Percentiles rank a stretch among this genome's conserved stretches.
Evolutionary conservation across 805 yeast species (phyloP).

Genomic region (Ogataea angusta): DNA sequence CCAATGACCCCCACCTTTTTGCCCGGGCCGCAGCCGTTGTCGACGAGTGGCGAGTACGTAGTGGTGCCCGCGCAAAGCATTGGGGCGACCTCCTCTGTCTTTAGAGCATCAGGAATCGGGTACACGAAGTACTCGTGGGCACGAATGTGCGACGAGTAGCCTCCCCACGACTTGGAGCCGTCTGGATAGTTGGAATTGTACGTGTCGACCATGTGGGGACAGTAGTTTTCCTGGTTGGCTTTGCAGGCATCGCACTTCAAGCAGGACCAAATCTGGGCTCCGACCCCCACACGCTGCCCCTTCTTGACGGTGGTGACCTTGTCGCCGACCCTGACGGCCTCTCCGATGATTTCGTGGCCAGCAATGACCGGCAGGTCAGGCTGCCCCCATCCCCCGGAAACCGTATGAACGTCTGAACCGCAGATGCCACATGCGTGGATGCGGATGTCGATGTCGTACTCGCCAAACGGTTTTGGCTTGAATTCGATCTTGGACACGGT

Average conservation of each 20-base stretch:
- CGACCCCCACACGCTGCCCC: constrained; percentile 78
- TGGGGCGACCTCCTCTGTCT: constrained; percentile 61
- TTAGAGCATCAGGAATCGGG: constrained; percentile 59
- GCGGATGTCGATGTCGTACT: constrained; percentile 43
- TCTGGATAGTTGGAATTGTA: constrained; percentile 34
- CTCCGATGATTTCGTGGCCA: constrained; percentile 69
- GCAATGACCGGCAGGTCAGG: constrained; percentile 36
- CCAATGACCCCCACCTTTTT: constrained; percentile 58
- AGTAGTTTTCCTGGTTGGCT: constrained; percentile 45
- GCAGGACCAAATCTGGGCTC: constrained; percentile 67
- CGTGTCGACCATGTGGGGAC: constrained; percentile 37
- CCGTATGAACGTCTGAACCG: constrained; percentile 58
- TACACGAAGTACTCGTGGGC: constrained; percentile 62
- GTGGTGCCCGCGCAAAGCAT: constrained; percentile 78
- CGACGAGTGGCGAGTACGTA: constrained; percentile 61
- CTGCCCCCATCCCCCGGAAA: constrained; percentile 45
- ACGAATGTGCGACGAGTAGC: constrained; percentile 62
- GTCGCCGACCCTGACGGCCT: constrained; percentile 56
- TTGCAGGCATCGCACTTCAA: constrained; percentile 58
- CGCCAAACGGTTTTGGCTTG: constrained; percentile 37
- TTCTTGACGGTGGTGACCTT: constrained; percentile 48
- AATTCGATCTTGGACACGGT: constrained; percentile 27
- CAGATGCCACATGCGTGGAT: constrained; percentile 51
- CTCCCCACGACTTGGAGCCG: constrained; percentile 50
- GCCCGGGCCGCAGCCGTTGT: constrained; percentile 35